A percentile compares a stretch with the other conserved stretches of the same genome.
phyloP scores from a whole-genome alignment of 2,329 filamentous ascomycete species.

The Dactylella cylindrospora region DNA sequence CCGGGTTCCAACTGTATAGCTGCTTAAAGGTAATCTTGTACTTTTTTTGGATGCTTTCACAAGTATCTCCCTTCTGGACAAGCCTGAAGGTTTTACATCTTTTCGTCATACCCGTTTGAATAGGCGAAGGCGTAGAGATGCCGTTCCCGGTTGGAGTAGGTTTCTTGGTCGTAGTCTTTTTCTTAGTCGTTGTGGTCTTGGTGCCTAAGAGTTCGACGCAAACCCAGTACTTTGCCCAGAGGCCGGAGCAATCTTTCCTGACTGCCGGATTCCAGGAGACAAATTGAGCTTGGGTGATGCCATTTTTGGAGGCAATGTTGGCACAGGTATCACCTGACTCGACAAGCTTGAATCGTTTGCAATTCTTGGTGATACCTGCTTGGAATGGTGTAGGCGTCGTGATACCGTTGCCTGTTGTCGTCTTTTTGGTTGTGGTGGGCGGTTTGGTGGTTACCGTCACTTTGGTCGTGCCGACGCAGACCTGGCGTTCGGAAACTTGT shows the following conservation, averaged over 20 bases:
- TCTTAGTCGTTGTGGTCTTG: slow-evolving; percentile 8
- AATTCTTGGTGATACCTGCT: not conserved
- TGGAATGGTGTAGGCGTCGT: not conserved
- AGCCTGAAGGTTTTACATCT: not conserved
- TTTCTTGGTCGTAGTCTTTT: slow-evolving; percentile 23
- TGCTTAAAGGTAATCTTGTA: not conserved
- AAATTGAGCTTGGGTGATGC: slow-evolving; percentile 26
- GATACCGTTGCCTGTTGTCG: not conserved
- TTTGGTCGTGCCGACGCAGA: too few species aligned
- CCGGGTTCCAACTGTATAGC: not conserved
- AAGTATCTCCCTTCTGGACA: not conserved
- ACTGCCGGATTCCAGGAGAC: slow-evolving; percentile 31
- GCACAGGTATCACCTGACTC: too few species aligned
- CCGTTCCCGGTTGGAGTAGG: not conserved
- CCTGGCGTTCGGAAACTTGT: too few species aligned
- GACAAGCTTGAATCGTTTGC: too few species aligned
- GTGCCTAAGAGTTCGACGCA: slow-evolving; percentile 24
- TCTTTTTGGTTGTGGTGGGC: too few species aligned
- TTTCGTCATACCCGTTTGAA: not conserved
- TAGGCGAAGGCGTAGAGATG: not conserved
- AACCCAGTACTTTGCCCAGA: slow-evolving; percentile 20
- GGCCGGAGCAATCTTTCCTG: slow-evolving; percentile 16
- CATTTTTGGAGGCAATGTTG: slow-evolving; percentile 22
- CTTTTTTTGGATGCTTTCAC: not conserved
- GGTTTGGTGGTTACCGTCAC: too few species aligned